These are phyloP conservation scores for Thelonectria discophora DNA, from an alignment of 2,329 filamentous ascomycete species.

Conservation along the genomic window DNA sequence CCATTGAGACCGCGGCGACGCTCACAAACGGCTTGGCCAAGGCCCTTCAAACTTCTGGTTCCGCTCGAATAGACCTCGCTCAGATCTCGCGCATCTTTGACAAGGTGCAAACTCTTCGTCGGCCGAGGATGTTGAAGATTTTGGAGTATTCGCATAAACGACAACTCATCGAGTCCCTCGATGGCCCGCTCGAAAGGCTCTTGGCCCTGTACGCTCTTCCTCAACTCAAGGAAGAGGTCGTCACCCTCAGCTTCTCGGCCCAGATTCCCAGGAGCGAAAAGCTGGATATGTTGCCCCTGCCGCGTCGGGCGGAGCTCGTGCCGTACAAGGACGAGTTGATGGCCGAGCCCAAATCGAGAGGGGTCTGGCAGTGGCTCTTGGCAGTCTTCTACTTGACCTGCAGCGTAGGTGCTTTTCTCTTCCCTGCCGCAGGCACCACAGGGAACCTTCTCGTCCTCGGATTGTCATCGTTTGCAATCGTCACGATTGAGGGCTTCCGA, in stretches of 20 bases:
- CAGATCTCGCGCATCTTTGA: constrained; percentile 12
- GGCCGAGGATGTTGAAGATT: constrained; percentile 6
- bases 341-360: constrained; percentile 1
- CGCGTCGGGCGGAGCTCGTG: constrained; percentile 3
- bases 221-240: constrained; percentile 10
- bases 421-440: too few relatives aligned
- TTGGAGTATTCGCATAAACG: constrained; percentile 19
- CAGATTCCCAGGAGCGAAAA: constrained; percentile 22
- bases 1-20: constrained; percentile 14
- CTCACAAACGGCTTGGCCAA: constrained; percentile 2
- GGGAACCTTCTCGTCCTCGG: too few relatives aligned
- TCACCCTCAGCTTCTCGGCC: constrained; percentile 22
- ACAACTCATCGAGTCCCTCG: constrained; percentile 14
- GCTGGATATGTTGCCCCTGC: constrained; percentile 9
- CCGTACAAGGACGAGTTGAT: constrained; percentile 26
- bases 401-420: too few relatives aligned
- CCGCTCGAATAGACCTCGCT: neutral
- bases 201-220: constrained; percentile 14
- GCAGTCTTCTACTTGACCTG: constrained; percentile 12
- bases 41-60: neutral
- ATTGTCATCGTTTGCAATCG: too few relatives aligned
- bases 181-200: constrained; percentile 14
- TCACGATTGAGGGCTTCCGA: too few relatives aligned
- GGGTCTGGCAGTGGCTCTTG: constrained; percentile 11
- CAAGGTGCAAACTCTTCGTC: constrained; percentile 15